These are phyloP conservation scores for Lactifluus subvellereus DNA, from an alignment of 768 basidiomycete species.

Conservation along the genomic window DNA sequence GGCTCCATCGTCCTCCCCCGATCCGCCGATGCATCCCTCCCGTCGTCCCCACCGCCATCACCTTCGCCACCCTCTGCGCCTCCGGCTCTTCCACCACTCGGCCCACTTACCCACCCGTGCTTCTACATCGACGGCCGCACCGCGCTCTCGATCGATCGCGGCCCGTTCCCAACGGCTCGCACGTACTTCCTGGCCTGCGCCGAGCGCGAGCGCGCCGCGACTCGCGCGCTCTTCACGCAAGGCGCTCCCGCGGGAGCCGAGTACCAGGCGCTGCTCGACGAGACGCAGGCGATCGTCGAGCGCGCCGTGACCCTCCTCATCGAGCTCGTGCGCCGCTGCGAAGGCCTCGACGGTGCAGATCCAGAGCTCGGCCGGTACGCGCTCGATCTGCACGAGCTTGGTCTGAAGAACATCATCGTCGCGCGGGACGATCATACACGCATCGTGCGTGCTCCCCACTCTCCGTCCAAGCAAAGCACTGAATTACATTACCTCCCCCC, in stretches of 20 bases:
- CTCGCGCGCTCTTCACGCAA: slow-evolving; percentile 31
- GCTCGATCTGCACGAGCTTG: slow-evolving; percentile 31
- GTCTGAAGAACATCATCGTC: slow-evolving; percentile 31
- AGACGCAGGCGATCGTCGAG: slow-evolving; percentile 30
- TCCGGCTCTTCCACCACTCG: slow-evolving; percentile 14
- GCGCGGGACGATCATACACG: slow-evolving; percentile 27
- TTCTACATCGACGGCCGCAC: slow-evolving; percentile 31
- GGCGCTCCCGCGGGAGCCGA: slow-evolving; percentile 27
- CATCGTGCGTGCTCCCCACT: slow-evolving; percentile 26
- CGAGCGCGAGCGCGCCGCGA: slow-evolving; percentile 33
- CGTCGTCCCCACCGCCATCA: background rate
- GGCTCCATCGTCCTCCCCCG: slow-evolving; percentile 27
- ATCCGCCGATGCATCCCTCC: background rate
- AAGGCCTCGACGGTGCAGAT: slow-evolving; percentile 32
- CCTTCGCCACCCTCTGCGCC: background rate
- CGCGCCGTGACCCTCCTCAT: slow-evolving; percentile 30
- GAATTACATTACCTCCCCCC: background rate
- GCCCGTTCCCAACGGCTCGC: slow-evolving; percentile 29
- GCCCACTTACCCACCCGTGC: slow-evolving; percentile 25
- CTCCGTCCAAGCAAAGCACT: no score
- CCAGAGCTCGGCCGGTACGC: slow-evolving; percentile 30
- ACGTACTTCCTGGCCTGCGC: slow-evolving; percentile 35
- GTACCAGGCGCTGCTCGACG: slow-evolving; percentile 31
- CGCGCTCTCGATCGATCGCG: slow-evolving; percentile 31
- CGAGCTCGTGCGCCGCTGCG: slow-evolving; percentile 29